Evolutionary conservation across 306 rosid species (phyloP).

Genomic region (Dalbergia cultrata): DNA sequence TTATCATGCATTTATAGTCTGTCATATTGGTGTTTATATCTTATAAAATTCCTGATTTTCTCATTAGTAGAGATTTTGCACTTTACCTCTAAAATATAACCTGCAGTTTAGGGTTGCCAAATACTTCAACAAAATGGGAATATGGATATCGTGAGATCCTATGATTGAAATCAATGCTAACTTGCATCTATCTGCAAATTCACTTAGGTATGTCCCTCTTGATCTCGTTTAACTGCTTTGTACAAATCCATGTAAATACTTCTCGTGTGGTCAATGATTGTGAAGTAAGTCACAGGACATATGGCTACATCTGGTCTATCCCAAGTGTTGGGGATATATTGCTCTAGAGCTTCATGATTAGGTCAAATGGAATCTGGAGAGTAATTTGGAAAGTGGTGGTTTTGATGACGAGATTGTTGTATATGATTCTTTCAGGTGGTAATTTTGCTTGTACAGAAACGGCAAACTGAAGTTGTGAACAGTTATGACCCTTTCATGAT

Average conservation of each 20-base stretch:
- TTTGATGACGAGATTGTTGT: background rate
- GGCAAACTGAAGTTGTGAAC: background rate
- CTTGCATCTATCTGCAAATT: background rate
- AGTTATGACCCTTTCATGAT: background rate
- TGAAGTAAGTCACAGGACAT: background rate
- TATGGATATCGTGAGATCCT: background rate
- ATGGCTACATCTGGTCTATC: background rate
- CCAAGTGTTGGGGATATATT: background rate
- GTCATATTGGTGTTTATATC: background rate
- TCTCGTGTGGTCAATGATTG: background rate
- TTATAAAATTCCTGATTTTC: background rate
- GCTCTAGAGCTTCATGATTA: background rate
- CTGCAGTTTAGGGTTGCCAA: background rate
- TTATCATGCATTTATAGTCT: background rate
- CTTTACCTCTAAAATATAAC: background rate
- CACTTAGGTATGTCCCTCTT: background rate
- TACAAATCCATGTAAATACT: background rate
- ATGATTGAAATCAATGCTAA: background rate
- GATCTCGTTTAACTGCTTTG: background rate
- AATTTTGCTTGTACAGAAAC: background rate
- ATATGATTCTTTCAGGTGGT: background rate
- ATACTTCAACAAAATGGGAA: background rate
- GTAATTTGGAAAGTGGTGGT: background rate
- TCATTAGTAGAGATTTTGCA: background rate
- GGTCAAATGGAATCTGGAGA: background rate